phyloP scores from a whole-genome alignment of 2,329 filamentous ascomycete species.

The Sclerotinia spermophila region DNA sequence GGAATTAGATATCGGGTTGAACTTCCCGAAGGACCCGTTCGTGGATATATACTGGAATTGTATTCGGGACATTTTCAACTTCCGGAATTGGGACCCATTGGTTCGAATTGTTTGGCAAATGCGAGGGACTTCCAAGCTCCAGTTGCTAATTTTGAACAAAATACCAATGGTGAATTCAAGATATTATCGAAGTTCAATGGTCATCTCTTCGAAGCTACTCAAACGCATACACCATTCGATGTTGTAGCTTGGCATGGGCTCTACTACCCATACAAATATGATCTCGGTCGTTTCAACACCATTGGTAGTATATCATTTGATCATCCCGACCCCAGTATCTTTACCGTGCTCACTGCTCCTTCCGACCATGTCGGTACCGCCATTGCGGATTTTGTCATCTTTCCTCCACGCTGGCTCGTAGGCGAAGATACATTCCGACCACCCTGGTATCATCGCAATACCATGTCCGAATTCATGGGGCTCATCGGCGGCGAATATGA shows the following conservation, averaged over 20 bases:
- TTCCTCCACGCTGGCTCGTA: conserved; percentile 62
- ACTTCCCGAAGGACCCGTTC: conserved; percentile 57
- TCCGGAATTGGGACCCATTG: conserved; percentile 70
- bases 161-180: conserved; percentile 43
- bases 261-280: conserved; percentile 80
- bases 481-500: conserved; percentile 59
- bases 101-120: conserved; percentile 72
- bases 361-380: conserved; percentile 54
- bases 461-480: conserved; percentile 64
- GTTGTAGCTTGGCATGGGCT: conserved; percentile 78
- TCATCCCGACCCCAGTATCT: conserved; percentile 76
- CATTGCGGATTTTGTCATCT: conserved; percentile 62
- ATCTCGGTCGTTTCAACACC: conserved; percentile 71
- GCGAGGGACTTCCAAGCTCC: conserved; percentile 72
- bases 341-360: conserved; percentile 61
- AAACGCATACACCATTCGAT: conserved; percentile 72
- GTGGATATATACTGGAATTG: conserved; percentile 73
- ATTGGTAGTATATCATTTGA: conserved; percentile 72
- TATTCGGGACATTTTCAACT: conserved; percentile 70
- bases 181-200: conserved; percentile 65
- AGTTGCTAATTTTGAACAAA: conserved; percentile 64
- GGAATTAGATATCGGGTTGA: conserved; percentile 70
- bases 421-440: conserved; percentile 57
- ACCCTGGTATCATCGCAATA: conserved; percentile 63
- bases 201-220: conserved; percentile 60